Percentiles rank a stretch among this genome's conserved stretches.
Conservation (phyloP, 768 basidiomycete species). For the Scleroderma bovista region DNA sequence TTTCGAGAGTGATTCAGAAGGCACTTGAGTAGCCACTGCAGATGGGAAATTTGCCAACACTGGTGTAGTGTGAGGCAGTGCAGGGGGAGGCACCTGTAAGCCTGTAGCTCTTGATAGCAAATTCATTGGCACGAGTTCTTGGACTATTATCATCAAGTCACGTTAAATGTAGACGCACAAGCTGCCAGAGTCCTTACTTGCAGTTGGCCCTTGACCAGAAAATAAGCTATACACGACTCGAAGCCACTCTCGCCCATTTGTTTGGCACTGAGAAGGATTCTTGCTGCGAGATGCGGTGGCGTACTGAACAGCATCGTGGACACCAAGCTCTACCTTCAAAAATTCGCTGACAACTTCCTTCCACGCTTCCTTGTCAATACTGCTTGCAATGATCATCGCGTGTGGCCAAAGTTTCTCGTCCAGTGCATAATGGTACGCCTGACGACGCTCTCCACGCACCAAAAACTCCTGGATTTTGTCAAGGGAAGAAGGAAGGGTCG, state of each 20-base stretch:
- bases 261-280: constrained; percentile 16
- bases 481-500: constrained; percentile 57
- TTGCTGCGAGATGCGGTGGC: constrained; percentile 15
- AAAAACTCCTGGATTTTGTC: constrained; percentile 78
- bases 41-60: constrained; percentile 59
- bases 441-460: constrained; percentile 75
- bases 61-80: constrained; percentile 43
- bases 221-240: constrained; percentile 78
- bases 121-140: constrained; percentile 63
- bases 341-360: constrained; percentile 88
- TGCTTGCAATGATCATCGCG: constrained; percentile 90
- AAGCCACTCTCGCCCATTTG: constrained; percentile 64
- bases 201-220: constrained; percentile 74
- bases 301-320: constrained; percentile 24
- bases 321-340: constrained; percentile 65
- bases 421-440: constrained; percentile 84
- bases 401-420: constrained; percentile 93
- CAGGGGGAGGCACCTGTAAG: constrained; percentile 34
- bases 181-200: constrained; percentile 44
- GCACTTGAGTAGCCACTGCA: constrained; percentile 41
- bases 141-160: constrained; percentile 42
- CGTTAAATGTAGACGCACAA: neutral
- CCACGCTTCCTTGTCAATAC: constrained; percentile 91
- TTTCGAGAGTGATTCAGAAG: constrained; percentile 56
- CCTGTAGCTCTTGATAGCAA: constrained; percentile 38